Evolutionary conservation across 805 yeast species (phyloP).

Genomic region (Cyberlindnera subsufficiens): DNA sequence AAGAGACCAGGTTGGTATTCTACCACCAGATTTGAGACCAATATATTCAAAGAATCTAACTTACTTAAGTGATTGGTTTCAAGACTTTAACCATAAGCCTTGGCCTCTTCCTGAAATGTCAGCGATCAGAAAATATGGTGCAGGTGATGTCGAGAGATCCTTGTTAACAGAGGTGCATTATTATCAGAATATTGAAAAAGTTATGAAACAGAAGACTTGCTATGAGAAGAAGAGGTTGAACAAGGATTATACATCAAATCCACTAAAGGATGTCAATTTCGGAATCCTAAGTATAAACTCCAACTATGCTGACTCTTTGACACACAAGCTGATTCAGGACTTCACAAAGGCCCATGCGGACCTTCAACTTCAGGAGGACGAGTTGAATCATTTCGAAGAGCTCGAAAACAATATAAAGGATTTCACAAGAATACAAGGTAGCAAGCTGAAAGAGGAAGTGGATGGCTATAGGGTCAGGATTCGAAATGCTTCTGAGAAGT

Average conservation of each 20-base stretch:
- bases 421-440: slow-evolving; percentile 37
- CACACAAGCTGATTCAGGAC: slow-evolving; percentile 58
- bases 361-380: slow-evolving; percentile 37
- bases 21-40: slow-evolving; percentile 77
- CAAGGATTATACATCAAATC: slow-evolving; percentile 65
- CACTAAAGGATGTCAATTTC: slow-evolving; percentile 48
- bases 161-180: slow-evolving; percentile 68
- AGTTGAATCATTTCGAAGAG: slow-evolving; percentile 36
- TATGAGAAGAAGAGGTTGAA: slow-evolving; percentile 59
- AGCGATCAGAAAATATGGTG: slow-evolving; percentile 51
- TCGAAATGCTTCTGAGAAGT: slow-evolving; percentile 25
- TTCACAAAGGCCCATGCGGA: slow-evolving; percentile 43
- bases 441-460: slow-evolving; percentile 41
- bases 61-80: slow-evolving; percentile 59
- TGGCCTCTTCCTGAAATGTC: slow-evolving; percentile 84
- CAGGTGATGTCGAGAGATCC: slow-evolving; percentile 76
- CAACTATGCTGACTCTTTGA: slow-evolving; percentile 39
- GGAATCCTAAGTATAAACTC: slow-evolving; percentile 42
- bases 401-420: slow-evolving; percentile 37
- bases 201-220: slow-evolving; percentile 32
- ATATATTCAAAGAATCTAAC: slow-evolving; percentile 61
- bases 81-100: slow-evolving; percentile 30
- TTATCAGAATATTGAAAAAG: slow-evolving; percentile 36
- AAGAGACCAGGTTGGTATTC: slow-evolving; percentile 72
- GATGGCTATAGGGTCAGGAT: slow-evolving; percentile 32